Base-by-base conservation (phyloP, 345 rosid genomes). In the Pelargonium nanum region DNA sequence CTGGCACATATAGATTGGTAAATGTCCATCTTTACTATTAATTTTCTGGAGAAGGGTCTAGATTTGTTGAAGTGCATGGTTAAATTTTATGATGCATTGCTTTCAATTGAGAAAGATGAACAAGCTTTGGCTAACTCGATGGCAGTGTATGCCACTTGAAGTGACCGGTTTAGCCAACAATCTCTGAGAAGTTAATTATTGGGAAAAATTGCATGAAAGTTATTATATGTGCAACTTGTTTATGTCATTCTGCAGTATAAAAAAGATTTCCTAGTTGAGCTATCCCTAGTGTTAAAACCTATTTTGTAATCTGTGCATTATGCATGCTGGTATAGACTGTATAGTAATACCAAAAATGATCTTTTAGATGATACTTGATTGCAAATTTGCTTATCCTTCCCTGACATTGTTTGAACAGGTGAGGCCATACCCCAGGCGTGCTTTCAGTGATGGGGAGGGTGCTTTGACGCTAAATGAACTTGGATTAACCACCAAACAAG, bases 341-440 rank as follows among this genome's bases (percentile, higher is more conserved):
- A n/a, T n/a, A n/a, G n/a, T n/a, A n/a, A n/a, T n/a, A n/a, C n/a
- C n/a, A 30, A 30, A 30, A 30, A 30, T 30, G 40, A 30, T 30
- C 1, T 30, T 30, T 0, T 30, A 30, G 40, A 30, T 30, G 4
- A 30, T 30, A 30, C 10, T 5, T 0, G 40, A 6, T 5, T 30
- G 40, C 9, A 30, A 5, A 5, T 56, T 51, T 20, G 22, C 32
- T 1, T 19, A 51, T 16, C 19, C 24, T 34, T 50, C 32, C 22
- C 30, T 1, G 6, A 53, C 12, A 65, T 22, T 26, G 25, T 59
- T 45, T 58, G 68, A 59, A 77, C 86, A 94, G 99, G 99, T 94
- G 84, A 83, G 97, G 77, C 99, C 99, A 50, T 94, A 81, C 71
- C 96, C 97, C 0, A 80, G 97, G 85, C 89, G 84, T n/a, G 89